A percentile compares a stretch with the other conserved stretches of the same genome.
Evolutionary conservation across 495 filamentous ascomycete genomes (phyloP).

Genomic region (Aspergillus taichungensis): DNA sequence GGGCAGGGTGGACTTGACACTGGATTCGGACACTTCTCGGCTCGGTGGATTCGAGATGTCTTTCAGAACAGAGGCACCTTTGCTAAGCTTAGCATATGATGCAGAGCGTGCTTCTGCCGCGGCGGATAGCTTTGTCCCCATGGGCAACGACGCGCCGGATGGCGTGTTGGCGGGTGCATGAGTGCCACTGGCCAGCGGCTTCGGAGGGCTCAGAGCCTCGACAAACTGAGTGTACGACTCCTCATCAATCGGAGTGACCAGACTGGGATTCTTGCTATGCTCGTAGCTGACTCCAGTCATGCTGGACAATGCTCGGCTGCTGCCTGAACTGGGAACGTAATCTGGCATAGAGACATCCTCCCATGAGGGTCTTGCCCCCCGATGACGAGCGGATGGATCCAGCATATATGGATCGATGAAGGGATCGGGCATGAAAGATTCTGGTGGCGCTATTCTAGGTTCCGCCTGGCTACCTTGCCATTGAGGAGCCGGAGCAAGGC

Average conservation of each 20-base stretch:
- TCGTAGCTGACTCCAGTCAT: conserved; percentile 39
- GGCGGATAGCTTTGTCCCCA: conserved; percentile 19
- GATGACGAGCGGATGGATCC: conserved; percentile 22
- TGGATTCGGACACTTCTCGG: conserved; percentile 27
- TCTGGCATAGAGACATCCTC: conserved; percentile 49
- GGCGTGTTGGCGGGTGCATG: conserved; percentile 37
- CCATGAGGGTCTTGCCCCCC: conserved; percentile 32
- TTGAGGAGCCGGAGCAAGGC: conserved; percentile 7
- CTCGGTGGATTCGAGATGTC: conserved; percentile 19
- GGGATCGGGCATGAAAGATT: conserved; percentile 23
- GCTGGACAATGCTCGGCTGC: conserved; percentile 35
- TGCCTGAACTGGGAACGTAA: conserved; percentile 32
- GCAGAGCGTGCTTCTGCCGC: conserved; percentile 25
- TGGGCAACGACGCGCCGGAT: conserved; percentile 16
- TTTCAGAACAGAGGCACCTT: conserved; percentile 13
- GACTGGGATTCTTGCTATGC: conserved; percentile 35
- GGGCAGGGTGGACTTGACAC: conserved; percentile 16
- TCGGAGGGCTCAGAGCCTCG: conserved; percentile 34
- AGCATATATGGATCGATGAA: conserved; percentile 29
- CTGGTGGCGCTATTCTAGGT: conserved; percentile 15
- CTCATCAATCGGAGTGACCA: conserved; percentile 24
- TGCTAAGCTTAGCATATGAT: conserved; percentile 18
- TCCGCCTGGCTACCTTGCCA: conserved; percentile 10
- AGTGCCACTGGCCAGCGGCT: conserved; percentile 21
- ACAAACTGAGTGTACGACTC: conserved; percentile 34